Evolutionary conservation across 2,329 filamentous ascomycete genomes (phyloP), one percentile per base, ranked within the genome.

Genomic region (Penicillium sp.): DNA sequence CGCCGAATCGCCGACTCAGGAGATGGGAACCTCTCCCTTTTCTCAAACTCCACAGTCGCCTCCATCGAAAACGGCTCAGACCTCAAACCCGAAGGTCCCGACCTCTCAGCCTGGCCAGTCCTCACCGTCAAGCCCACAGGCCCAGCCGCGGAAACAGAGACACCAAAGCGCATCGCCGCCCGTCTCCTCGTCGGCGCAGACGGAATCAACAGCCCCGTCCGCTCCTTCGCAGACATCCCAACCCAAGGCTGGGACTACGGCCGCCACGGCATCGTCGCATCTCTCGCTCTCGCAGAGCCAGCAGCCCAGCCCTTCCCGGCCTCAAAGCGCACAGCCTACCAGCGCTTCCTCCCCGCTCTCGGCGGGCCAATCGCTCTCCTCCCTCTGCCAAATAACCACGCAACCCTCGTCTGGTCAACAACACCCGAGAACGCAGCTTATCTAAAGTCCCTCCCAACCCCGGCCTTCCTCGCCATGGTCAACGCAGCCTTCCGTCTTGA

Each of bases 351-450:
- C 15, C 94, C 94, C 4, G 91, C 90, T 5, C 68, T 80, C 5
- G 77, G 78, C 0, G 94, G 94, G 0, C 94, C 94, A 0, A 86
- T 97, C 50, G 94, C 94, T 19, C 87, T 97, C 77, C 84, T 99
- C 1, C 94, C 94, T 1, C 79, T 99, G 9, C 94, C 94, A 0
- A 89, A 90, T 21, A 89, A 90, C 62, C 84, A 85, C 71, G 88
- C 92, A 5, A 92, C 91, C 0, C 81, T 99, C 5, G 94, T 99
- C 19, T 99, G 94, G 94, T 95, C 92, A 6, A 97, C 92, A 1
- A 94, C 90, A 0, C 88, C 92, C 0, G 81, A 86, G 53, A 87
- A 91, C 59, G 94, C 93, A 0, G 82, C 89, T 0, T 81, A 88
- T 53, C 81, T 99, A 40, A 97, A 96, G 78, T 84, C 83, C 38